A percentile compares a stretch with the other conserved stretches of the same genome.
These are phyloP conservation scores for Cochlearia excelsa DNA, from an alignment of 345 rosid species.

Conservation along the genomic window DNA sequence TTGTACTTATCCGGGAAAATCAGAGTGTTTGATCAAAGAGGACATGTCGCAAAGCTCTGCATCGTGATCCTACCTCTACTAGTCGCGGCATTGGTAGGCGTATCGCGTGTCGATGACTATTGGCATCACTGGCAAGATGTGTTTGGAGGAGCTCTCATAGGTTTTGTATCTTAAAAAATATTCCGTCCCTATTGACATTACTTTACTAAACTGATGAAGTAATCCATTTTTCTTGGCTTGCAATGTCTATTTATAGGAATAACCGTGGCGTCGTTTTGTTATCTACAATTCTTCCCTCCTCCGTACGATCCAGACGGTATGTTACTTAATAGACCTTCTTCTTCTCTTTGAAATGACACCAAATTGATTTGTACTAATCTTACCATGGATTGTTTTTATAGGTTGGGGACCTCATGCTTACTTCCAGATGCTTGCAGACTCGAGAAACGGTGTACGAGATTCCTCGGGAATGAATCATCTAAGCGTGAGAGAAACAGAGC, in stretches of 20 bases:
- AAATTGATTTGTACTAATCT: neutral
- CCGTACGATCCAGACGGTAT: conserved; percentile 67
- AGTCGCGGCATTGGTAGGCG: conserved; percentile 70
- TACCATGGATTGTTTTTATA: conserved; percentile 31
- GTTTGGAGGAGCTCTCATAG: conserved; percentile 80
- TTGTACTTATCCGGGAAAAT: conserved; percentile 78
- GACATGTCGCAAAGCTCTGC: conserved; percentile 93
- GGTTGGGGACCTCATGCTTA: conserved; percentile 99
- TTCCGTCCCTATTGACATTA: neutral
- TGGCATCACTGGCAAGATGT: conserved; percentile 99
- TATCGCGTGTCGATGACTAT: conserved; percentile 92
- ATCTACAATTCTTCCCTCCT: conserved; percentile 76
- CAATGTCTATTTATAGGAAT: conserved; percentile 40
- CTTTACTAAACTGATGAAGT: neutral
- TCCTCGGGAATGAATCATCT: conserved; percentile 31
- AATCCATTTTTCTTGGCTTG: conserved; percentile 21
- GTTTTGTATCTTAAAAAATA: conserved; percentile 33
- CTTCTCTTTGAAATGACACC: neutral
- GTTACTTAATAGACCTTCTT: conserved; percentile 9
- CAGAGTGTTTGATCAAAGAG: conserved; percentile 67
- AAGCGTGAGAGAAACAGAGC: conserved; percentile 43
- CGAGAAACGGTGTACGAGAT: conserved; percentile 43
- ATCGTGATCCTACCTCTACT: conserved; percentile 67
- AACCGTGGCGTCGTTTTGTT: conserved; percentile 59
- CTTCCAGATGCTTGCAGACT: conserved; percentile 77